phyloP scores from a whole-genome alignment of 352 stramenopile genomes.

The Globisporangium orthogonon region DNA sequence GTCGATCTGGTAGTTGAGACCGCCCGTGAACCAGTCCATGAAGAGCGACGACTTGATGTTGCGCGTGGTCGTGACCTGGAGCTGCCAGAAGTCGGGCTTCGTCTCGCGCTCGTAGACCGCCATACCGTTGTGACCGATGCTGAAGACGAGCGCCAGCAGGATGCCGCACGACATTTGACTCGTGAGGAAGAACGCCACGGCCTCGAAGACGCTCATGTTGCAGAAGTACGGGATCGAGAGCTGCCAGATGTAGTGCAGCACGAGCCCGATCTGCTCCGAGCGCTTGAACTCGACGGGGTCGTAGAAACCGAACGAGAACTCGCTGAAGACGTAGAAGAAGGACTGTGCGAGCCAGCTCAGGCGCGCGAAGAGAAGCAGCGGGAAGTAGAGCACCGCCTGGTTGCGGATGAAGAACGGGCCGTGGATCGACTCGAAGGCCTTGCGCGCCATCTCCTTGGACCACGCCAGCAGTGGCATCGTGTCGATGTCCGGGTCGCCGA shows the following conservation, averaged over 20 bases:
- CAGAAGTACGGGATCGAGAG: constrained; percentile 66
- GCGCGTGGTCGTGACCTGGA: constrained; percentile 96
- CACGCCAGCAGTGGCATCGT: constrained; percentile 98
- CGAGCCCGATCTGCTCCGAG: constrained; percentile 61
- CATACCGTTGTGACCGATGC: constrained; percentile 98
- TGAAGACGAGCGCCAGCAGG: constrained; percentile 95
- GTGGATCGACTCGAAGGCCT: constrained; percentile 72
- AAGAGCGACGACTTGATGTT: constrained; percentile 94
- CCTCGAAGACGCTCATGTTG: constrained; percentile 64
- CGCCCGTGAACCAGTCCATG: constrained; percentile 98
- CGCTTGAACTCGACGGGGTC: constrained; percentile 87
- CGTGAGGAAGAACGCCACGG: constrained; percentile 78
- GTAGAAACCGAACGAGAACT: constrained; percentile 75
- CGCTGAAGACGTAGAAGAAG: constrained; percentile 92
- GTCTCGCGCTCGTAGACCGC: constrained; percentile 93
- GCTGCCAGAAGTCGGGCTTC: constrained; percentile 97
- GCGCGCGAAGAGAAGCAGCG: constrained; percentile 94
- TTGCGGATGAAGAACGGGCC: constrained; percentile 88
- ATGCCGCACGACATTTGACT: constrained; percentile 90
- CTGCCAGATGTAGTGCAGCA: constrained; percentile 92
- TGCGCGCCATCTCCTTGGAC: constrained; percentile 94
- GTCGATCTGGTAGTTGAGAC: constrained; percentile 98
- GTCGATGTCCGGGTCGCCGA: constrained; percentile 97
- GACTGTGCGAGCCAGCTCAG: constrained; percentile 96
- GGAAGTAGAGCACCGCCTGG: constrained; percentile 96